Evolutionary conservation across 2,329 filamentous ascomycete species (phyloP).

Genomic region (Lasiodiplodia theobromae): DNA sequence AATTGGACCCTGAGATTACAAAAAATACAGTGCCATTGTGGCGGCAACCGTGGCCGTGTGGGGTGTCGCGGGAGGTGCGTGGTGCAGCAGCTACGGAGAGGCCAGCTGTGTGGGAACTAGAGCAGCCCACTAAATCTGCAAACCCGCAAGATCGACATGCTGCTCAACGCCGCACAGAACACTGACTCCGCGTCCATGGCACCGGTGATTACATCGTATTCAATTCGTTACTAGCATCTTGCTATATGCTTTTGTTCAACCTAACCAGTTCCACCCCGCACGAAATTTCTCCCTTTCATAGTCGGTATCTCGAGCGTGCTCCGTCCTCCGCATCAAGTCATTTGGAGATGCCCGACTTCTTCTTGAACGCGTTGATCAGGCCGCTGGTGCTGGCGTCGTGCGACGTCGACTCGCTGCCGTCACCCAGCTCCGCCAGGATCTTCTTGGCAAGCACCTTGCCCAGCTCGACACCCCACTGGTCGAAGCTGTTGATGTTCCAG

Average conservation of each 20-base stretch:
- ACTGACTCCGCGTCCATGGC: not conserved
- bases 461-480: constrained; percentile 99
- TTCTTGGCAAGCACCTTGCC: constrained; percentile 91
- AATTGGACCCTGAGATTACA: constrained; percentile 11
- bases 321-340: constrained; percentile 20
- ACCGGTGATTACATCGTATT: constrained; percentile 5
- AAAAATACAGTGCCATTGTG: constrained; percentile 24
- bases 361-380: constrained; percentile 92
- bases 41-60: constrained; percentile 24
- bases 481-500: constrained; percentile 99
- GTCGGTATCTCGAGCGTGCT: constrained; percentile 12
- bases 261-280: not conserved
- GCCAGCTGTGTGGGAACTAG: constrained; percentile 16
- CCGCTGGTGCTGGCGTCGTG: constrained; percentile 91
- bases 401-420: constrained; percentile 70
- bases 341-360: constrained; percentile 61
- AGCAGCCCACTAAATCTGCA: constrained; percentile 18
- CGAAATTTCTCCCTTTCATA: constrained; percentile 12
- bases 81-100: constrained; percentile 27
- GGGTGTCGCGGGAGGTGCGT: constrained; percentile 14
- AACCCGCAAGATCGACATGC: constrained; percentile 24
- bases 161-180: not conserved
- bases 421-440: constrained; percentile 76
- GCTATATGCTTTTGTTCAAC: constrained; percentile 25
- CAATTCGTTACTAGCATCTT: constrained; percentile 20